Percentiles rank a stretch among this genome's conserved stretches.
Evolutionary conservation across 257 asterid species (phyloP).

Genomic region (Nicotiana undulata): DNA sequence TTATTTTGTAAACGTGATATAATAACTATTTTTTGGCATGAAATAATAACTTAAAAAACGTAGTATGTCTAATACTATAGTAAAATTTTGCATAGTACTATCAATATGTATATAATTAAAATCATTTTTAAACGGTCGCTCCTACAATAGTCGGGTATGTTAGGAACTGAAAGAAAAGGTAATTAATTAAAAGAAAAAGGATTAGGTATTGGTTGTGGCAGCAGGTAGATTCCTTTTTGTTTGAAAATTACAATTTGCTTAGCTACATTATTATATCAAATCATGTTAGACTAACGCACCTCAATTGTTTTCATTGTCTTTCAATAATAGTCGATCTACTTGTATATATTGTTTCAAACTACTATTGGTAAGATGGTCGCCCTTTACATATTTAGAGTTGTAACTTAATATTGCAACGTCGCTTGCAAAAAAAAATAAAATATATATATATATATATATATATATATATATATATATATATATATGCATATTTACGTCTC

Average conservation of each 20-base stretch:
- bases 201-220: conserved; percentile 26
- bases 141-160: neutral
- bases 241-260: neutral
- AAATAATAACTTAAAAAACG: neutral
- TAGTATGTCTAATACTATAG: neutral
- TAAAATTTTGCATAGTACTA: neutral
- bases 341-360: neutral
- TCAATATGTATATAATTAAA: neutral
- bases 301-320: neutral
- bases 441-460: too few relatives aligned
- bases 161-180: neutral
- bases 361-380: neutral
- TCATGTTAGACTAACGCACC: neutral
- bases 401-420: too few relatives aligned
- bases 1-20: neutral
- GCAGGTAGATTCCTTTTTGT: conserved; percentile 13
- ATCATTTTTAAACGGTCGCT: neutral
- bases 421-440: too few relatives aligned
- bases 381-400: neutral
- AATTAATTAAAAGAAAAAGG: neutral
- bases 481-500: too few relatives aligned
- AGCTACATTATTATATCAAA: neutral
- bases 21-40: too few relatives aligned
- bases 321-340: neutral
- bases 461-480: too few relatives aligned